Conservation (phyloP, 2,329 filamentous ascomycete genomes). For the Colletotrichum sp. region DNA sequence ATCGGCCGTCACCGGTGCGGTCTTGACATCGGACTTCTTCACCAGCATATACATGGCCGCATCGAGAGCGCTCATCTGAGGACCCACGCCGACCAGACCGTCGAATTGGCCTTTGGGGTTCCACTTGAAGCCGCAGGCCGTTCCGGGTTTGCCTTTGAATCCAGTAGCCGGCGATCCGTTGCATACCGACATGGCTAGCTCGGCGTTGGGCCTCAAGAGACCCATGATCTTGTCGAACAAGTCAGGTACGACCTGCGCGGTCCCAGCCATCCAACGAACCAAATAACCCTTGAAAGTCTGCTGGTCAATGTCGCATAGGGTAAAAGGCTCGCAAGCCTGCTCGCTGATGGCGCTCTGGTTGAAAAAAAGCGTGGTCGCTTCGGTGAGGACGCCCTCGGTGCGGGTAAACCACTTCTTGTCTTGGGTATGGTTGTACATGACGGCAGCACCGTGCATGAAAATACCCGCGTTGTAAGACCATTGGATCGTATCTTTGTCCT, state of each 20-base stretch:
- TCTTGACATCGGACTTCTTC: constrained; percentile 31
- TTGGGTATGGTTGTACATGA: constrained; percentile 67
- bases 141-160: constrained; percentile 59
- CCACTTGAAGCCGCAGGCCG: constrained; percentile 74
- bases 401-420: constrained; percentile 60
- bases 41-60: constrained; percentile 67
- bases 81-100: constrained; percentile 65
- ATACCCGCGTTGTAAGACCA: constrained; percentile 76
- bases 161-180: constrained; percentile 45
- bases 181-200: constrained; percentile 58
- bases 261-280: constrained; percentile 67
- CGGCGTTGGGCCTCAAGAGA: constrained; percentile 55
- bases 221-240: constrained; percentile 54
- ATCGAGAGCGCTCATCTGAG: constrained; percentile 72
- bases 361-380: constrained; percentile 60
- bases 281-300: constrained; percentile 79
- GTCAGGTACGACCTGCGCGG: constrained; percentile 59
- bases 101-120: constrained; percentile 58
- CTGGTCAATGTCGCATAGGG: constrained; percentile 73
- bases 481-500: constrained; percentile 59
- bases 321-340: constrained; percentile 66
- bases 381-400: constrained; percentile 61
- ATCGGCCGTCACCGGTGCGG: constrained; percentile 53
- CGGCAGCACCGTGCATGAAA: constrained; percentile 65
- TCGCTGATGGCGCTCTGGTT: constrained; percentile 65